Percentiles rank a stretch among this genome's conserved stretches.
Conservation (phyloP, 2,329 filamentous ascomycete species). For the Aureobasidium mangrovei region DNA sequence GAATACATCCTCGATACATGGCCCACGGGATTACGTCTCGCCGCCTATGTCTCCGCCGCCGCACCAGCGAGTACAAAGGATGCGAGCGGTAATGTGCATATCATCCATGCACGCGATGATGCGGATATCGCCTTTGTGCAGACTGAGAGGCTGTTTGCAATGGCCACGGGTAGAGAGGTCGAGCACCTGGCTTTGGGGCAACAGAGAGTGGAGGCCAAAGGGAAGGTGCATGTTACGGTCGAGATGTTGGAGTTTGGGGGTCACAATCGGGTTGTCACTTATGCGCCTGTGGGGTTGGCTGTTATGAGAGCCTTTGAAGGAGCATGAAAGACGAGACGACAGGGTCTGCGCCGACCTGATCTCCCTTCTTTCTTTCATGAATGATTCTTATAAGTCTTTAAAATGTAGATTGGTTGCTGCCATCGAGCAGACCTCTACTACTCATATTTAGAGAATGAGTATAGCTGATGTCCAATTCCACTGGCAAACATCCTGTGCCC, state of each 20-base stretch:
- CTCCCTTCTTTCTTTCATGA: too few relatives aligned
- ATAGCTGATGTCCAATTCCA: too few relatives aligned
- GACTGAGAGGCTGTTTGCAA: constrained; percentile 54
- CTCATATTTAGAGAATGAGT: too few relatives aligned
- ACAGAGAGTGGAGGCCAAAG: constrained; percentile 22
- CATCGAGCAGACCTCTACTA: too few relatives aligned
- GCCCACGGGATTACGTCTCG: constrained; percentile 61
- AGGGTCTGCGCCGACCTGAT: too few relatives aligned
- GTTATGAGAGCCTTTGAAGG: constrained; percentile 56
- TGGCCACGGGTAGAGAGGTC: constrained; percentile 41
- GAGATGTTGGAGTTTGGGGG: constrained; percentile 38
- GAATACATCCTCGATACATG: constrained; percentile 68
- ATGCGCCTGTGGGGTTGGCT: constrained; percentile 54
- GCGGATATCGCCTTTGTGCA: constrained; percentile 70
- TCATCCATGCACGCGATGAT: constrained; percentile 77
- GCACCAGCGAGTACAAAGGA: constrained; percentile 30
- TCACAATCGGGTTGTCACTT: constrained; percentile 62
- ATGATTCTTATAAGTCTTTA: too few relatives aligned
- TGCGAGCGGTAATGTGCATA: constrained; percentile 44
- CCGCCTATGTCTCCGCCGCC: constrained; percentile 49
- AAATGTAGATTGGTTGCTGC: too few relatives aligned
- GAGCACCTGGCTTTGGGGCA: constrained; percentile 23
- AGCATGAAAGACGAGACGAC: neutral
- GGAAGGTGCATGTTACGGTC: constrained; percentile 29
- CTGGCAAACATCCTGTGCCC: too few relatives aligned